Base-by-base conservation (phyloP, 139 green algal genomes). In the Nannochloris sp. region DNA sequence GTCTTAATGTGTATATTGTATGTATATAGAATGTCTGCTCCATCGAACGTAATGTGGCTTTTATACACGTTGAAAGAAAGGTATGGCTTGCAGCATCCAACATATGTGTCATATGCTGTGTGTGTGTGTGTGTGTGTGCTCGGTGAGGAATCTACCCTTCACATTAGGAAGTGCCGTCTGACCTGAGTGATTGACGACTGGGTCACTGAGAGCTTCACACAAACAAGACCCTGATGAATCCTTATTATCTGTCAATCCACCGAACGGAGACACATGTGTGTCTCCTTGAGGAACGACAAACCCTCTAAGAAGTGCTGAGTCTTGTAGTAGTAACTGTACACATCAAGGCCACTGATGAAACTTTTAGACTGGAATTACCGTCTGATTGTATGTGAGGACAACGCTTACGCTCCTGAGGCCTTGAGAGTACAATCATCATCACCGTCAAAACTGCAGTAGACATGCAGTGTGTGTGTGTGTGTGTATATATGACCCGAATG, bases 301-400 rank as follows among this genome's bases (percentile, higher is more conserved):
- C 68, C 67, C 69, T 76, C 69, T 76, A 76, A 76, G 69, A 76
- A 76, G 69, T 72, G 58, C 69, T 76, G 69, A 76, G 69, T 68
- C 65, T 28, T 69, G 45, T 66, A 20, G 46, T 53, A 40, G 33
- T 8, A 40, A 40, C 33, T 53, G 4, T 53, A 25, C 46, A 23
- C 17, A 53, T 28, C 20, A 23, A 26, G 37, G 60, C 60, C 43
- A 65, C 5, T 46, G 62, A 68, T 46, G 50, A 67, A 58, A 61
- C 20, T 2, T 67, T 30, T 55, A 60, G 23, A 66, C 59, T 77
- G 70, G 70, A 77, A 77, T 77, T 77, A 77, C 70, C 70, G 70
- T 74, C 70, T 73, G 70, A 77, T 55, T 29, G 37, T 66, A 68
- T 62, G 71, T 66, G 70, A 26, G 28, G 56, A 61, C 56, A 61